Evolutionary conservation across 805 yeast species (phyloP), one percentile per base, ranked within the genome.

Genomic region (Teunomyces atbi): DNA sequence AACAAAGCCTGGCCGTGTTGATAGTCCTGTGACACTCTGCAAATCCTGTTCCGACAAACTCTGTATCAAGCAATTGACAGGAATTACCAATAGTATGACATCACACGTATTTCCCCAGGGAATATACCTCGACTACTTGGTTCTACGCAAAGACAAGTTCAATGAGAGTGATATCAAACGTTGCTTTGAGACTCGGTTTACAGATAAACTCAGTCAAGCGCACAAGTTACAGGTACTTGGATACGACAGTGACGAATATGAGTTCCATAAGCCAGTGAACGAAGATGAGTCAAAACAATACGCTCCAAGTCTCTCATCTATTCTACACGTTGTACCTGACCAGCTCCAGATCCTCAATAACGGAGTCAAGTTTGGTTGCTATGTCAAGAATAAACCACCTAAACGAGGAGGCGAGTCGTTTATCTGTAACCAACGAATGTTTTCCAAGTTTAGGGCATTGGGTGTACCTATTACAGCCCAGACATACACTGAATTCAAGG

Each of bases 11-110:
- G 99, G 99, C 1, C 64, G 98, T 42, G 61, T 73, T 23, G 98
- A 94, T 60, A 85, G 97, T 2, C 76, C 77, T 1, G 51, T 81
- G 3, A 78, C 96, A 0, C 63, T 77, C 41, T 86, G 95, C 26
- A 92, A 90, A 61, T 88, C 96, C 1, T 92, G 98, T 61, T 82
- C 95, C 1, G 98, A 92, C 61, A 92, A 92, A 57, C 62, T 92
- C 20, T 74, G 87, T 36, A 44, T 84, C 41, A 75, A 76, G 48
- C 97, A 89, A 60, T 64, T 68, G 29, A 68, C 71, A 0, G 85
- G 89, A 0, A 41, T 84, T 2, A 60, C 78, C 35, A 83, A 77
- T 53, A 58, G 78, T 3, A 42, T 77, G 6, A 74, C 78, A 2
- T 68, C 73, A 32, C 48, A 44, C 1, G 42, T 73, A 34, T 54